Percentiles rank a stretch among this genome's conserved stretches.
phyloP scores from a whole-genome alignment of 441 rosid genomes.

The Brassica balearica region DNA sequence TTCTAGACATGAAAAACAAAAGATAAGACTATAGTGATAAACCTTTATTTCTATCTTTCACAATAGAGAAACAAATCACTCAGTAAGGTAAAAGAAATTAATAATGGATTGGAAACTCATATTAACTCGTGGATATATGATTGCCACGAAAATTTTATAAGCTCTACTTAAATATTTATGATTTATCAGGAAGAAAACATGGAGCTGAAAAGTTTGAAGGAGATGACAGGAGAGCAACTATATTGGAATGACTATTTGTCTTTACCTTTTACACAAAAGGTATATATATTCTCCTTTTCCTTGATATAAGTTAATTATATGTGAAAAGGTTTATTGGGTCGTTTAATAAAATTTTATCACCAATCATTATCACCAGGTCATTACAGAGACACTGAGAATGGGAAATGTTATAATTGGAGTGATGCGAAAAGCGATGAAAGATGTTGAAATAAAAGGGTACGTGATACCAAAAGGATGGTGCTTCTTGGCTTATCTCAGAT shows the following conservation, averaged over 20 bases:
- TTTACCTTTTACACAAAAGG: constrained; percentile 83
- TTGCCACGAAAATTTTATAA: not conserved
- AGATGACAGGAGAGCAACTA: constrained; percentile 62
- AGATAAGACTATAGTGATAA: not conserved
- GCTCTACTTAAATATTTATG: not conserved
- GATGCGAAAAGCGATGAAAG: constrained; percentile 89
- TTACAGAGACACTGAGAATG: constrained; percentile 87
- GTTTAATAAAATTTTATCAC: not conserved
- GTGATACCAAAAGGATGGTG: constrained; percentile 96
- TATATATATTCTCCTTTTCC: constrained; percentile 44
- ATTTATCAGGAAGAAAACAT: constrained; percentile 79
- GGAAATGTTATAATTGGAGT: constrained; percentile 91
- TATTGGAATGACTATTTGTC: constrained; percentile 84
- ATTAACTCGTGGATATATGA: constrained; percentile 28
- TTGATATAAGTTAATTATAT: not conserved
- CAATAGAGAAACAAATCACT: not conserved
- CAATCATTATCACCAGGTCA: constrained; percentile 61
- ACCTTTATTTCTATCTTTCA: constrained; percentile 13
- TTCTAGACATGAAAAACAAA: not conserved
- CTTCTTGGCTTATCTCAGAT: constrained; percentile 81
- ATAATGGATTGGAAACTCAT: not conserved
- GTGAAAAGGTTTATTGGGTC: not conserved
- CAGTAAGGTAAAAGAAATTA: not conserved
- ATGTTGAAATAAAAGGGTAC: constrained; percentile 81
- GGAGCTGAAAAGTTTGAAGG: constrained; percentile 71